A percentile compares a stretch with the other conserved stretches of the same genome.
These are phyloP conservation scores for Spirogloea muscicola DNA, from an alignment of 139 green algal species.

Conservation along the genomic window DNA sequence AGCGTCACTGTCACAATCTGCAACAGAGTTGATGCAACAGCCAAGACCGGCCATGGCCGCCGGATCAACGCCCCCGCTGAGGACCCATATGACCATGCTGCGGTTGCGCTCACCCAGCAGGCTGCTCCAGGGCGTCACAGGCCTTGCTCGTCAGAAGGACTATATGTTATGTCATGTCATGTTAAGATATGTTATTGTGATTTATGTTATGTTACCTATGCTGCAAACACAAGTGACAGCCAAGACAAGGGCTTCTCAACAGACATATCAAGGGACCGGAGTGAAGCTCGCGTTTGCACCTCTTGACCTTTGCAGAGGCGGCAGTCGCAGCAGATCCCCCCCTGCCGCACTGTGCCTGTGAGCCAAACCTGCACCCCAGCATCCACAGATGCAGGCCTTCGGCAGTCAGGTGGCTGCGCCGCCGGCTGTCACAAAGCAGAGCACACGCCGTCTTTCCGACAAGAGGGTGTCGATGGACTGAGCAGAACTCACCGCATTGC, in stretches of 20 bases:
- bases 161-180: no score
- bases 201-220: not conserved
- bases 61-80: not conserved
- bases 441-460: not conserved
- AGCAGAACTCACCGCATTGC: slow-evolving; percentile 32
- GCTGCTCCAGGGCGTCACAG: no score
- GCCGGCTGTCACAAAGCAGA: not conserved
- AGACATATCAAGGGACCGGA: not conserved
- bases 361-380: slow-evolving; percentile 12
- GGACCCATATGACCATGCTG: slow-evolving; percentile 1
- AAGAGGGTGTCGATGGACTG: not conserved
- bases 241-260: slow-evolving; percentile 9
- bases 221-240: not conserved
- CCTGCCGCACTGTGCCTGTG: slow-evolving; percentile 7
- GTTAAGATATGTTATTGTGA: no score
- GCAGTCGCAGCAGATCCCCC: slow-evolving; percentile 6
- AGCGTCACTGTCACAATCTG: slow-evolving; percentile 22
- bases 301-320: not conserved
- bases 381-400: not conserved
- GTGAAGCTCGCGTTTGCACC: not conserved
- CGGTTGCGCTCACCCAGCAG: no score
- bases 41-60: not conserved
- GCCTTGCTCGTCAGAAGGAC: no score
- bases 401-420: not conserved
- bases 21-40: not conserved